Base-by-base conservation (phyloP, 2,329 filamentous ascomycete genomes). In the Monosporascus sp. region DNA sequence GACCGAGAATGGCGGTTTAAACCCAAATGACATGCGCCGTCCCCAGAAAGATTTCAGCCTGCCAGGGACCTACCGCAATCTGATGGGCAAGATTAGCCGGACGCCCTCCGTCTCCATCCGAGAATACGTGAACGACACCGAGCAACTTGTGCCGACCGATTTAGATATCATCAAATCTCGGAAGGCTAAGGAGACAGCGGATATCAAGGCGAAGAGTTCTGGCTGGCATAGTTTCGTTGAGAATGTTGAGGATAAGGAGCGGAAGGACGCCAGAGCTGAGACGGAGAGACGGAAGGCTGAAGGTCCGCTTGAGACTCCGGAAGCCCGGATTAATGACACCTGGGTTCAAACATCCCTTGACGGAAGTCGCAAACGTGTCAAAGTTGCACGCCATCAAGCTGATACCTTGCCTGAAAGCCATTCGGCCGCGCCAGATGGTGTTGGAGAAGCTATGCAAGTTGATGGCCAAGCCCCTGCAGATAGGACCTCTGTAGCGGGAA, bases 141-240 rank as follows among this genome's bases (percentile, higher is more conserved):
- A 95, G 72, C 92, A 97, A 73, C 85, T 97, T 72, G 87, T 96
- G 3, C 83, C 88, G 56, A 99, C 94, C 0, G 94, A 99, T 69
- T 66, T 94, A 53, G 90, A 97, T 61, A 73, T 80, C 49, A 72
- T 93, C 56, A 76, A 77, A 55, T 72, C 73, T 37, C 69, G 72
- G 36, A 71, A 73, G 53, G 60, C 64, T 9, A 64, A 65, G 9
- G 59, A 66, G 20, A 57, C 56, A 11, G 57, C 58, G 58, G 57
- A 62, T 46, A 59, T 63, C 55, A 66, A 64, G 52, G 51, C 53
- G 31, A 54, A 53, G 56, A 19, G 52, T 45, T 49, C 58, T 48
- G 55, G 56, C 52, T 67, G 66, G 66, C 54, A 63, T 3, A 52
- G 27, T 8, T 66, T 66, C 50, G 50, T 56, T 24, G 56, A 63